Conservation (phyloP, 192 early-diverging fungal species). For the Backusella liffmaniae region DNA sequence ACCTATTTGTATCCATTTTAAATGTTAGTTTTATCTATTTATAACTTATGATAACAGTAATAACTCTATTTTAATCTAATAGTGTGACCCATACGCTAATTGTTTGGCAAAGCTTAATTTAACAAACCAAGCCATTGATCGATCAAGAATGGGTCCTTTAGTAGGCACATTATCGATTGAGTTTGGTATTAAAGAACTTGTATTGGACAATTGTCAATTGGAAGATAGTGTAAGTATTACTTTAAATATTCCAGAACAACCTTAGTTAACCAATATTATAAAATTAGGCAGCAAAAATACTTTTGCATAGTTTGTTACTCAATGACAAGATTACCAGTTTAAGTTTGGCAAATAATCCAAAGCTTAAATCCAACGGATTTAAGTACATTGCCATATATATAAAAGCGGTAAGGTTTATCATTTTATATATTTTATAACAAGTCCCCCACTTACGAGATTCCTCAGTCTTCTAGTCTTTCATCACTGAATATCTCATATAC, state of each 20-base stretch:
- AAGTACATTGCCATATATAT: constrained; percentile 73
- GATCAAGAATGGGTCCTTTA: constrained; percentile 60
- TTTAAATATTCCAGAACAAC: background rate
- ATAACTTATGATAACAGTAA: background rate
- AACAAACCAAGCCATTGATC: constrained; percentile 45
- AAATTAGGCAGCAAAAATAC: constrained; percentile 55
- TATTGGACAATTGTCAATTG: constrained; percentile 65
- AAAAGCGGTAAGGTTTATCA: constrained; percentile 48
- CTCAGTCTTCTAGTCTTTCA: constrained; percentile 59
- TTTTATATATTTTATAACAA: background rate
- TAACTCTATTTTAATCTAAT: background rate
- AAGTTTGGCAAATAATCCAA: constrained; percentile 66
- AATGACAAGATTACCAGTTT: constrained; percentile 65
- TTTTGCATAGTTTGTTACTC: constrained; percentile 71
- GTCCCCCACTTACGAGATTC: background rate
- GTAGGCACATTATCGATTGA: constrained; percentile 76
- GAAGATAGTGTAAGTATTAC: constrained; percentile 60
- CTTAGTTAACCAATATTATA: background rate
- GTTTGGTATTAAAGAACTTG: constrained; percentile 68
- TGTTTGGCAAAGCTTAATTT: constrained; percentile 20
- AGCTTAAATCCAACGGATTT: constrained; percentile 64
- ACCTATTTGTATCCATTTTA: constrained; percentile 11
- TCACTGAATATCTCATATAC: constrained; percentile 70
- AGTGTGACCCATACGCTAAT: constrained; percentile 20
- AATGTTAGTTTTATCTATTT: constrained; percentile 7